These are phyloP conservation scores for Candida koratica DNA, from an alignment of 805 yeast genomes.

Conservation along the genomic window DNA sequence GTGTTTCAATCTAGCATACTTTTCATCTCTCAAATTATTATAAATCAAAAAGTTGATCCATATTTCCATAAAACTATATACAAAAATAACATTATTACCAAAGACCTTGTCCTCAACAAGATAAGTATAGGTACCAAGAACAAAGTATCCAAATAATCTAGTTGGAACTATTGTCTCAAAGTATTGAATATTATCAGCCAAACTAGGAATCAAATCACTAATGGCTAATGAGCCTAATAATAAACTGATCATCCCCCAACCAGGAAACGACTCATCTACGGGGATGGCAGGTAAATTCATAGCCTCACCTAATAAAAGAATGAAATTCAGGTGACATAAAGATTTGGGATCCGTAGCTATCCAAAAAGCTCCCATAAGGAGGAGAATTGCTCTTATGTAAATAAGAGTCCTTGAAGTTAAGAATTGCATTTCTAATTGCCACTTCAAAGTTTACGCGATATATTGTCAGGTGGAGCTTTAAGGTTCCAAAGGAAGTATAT, in stretches of 20 bases:
- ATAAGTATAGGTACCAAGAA: conserved; percentile 48
- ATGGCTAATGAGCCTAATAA: conserved; percentile 43
- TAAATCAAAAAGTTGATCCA: conserved; percentile 66
- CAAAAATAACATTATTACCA: conserved; percentile 62
- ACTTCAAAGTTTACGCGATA: no score
- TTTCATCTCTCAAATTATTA: conserved; percentile 63
- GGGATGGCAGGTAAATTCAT: conserved; percentile 44
- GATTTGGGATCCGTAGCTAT: conserved; percentile 46
- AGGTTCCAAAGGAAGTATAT: no score
- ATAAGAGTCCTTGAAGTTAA: conserved; percentile 47
- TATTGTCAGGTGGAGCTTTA: no score
- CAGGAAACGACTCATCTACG: conserved; percentile 37
- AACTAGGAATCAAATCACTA: conserved; percentile 56
- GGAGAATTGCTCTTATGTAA: conserved; percentile 44
- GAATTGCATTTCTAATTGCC: conserved; percentile 39
- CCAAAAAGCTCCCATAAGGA: conserved; percentile 42
- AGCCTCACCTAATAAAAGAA: conserved; percentile 54
- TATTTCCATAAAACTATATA: conserved; percentile 58
- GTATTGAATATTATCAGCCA: conserved; percentile 45
- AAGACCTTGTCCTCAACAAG: conserved; percentile 41
- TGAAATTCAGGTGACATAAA: conserved; percentile 43
- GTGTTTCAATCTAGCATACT: conserved; percentile 44
- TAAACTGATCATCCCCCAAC: conserved; percentile 48
- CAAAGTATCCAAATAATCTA: conserved; percentile 49
- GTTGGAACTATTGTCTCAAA: conserved; percentile 61